Base-by-base conservation (phyloP, 2,329 filamentous ascomycete species). In the Pseudocercospora crystallina region DNA sequence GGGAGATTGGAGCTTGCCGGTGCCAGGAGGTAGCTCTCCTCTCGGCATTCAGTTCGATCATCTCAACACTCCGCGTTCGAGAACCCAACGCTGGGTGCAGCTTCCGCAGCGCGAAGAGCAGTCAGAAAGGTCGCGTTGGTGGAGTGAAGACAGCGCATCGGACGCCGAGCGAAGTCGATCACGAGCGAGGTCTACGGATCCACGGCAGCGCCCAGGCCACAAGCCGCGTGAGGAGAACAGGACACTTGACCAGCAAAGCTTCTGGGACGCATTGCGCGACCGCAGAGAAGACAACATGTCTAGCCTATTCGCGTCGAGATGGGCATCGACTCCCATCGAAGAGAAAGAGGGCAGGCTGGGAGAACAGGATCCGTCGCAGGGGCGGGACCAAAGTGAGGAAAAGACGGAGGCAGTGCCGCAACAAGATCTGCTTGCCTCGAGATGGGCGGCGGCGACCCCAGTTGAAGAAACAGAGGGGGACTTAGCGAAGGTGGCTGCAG, bases 91-190 rank as follows among this genome's bases (percentile, higher is more conserved):
- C 47, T 69, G 65, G 65, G 62, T 66, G 7, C 60, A 64, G 44
- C 52, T 66, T 20, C 64, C 65, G 20, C 56, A 58, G 37, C 58
- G 58, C 9, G 54, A 54, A 14, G 56, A 56, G n/a, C 54, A 57
- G 42, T 43, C 49, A 2, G 58, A 59, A 42, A 51, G 49, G 59
- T 83, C 82, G 54, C 86, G 90, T 70, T 95, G 90, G 90, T 79
- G 90, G 60, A 95, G 89, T 68, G 89, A 95, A 79, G 81, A 84
- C 55, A 90, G 86, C 68, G 32, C 38, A 8, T 62, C 62, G 3
- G 87, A 89, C 31, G 56, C 48, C 12, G 61, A 65, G 38, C 65
- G 53, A 34, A 57, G 47, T 51, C 60, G 47, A 51, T 26, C 20
- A 26, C 56, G 46, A 37, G 46, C 46, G 30, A 43, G 38, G n/a